Conservation (phyloP, 345 rosid species). For the Hibiscus tridactylites region DNA sequence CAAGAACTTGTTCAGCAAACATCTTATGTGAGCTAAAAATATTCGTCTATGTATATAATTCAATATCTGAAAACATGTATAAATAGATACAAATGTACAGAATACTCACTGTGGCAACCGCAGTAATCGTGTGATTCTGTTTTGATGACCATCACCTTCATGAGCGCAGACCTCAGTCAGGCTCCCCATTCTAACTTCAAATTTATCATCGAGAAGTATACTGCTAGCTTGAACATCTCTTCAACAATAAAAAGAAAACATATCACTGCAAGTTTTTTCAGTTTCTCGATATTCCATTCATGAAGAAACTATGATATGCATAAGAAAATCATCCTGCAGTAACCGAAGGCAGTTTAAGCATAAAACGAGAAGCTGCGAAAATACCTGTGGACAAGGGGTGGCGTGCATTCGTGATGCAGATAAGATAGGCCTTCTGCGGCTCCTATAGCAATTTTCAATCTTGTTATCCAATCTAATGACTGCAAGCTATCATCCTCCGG, state of each 20-base stretch:
- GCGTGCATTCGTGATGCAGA: constrained; percentile 88
- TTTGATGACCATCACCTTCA: constrained; percentile 87
- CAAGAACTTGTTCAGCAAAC: not conserved
- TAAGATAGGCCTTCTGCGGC: constrained; percentile 83
- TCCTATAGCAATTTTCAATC: constrained; percentile 91
- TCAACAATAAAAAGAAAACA: constrained; percentile 18
- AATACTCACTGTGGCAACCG: constrained; percentile 86
- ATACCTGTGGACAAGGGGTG: constrained; percentile 93
- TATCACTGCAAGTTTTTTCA: constrained; percentile 15
- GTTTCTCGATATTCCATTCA: not conserved
- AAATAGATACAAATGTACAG: not conserved
- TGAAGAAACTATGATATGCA: not conserved
- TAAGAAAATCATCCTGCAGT: not conserved
- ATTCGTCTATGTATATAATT: not conserved
- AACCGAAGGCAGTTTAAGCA: constrained; percentile 1
- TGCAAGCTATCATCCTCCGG: constrained; percentile 63
- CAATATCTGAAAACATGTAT: not conserved
- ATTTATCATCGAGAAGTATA: constrained; percentile 97
- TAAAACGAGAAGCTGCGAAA: not conserved
- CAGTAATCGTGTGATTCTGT: constrained; percentile 74
- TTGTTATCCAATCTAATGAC: constrained; percentile 96
- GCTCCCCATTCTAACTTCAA: constrained; percentile 93
- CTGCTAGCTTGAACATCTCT: constrained; percentile 99
- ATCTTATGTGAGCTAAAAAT: not conserved
- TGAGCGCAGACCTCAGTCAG: constrained; percentile 71